phyloP scores from a whole-genome alignment of 805 yeast genomes.

The Candida tibetensis region DNA sequence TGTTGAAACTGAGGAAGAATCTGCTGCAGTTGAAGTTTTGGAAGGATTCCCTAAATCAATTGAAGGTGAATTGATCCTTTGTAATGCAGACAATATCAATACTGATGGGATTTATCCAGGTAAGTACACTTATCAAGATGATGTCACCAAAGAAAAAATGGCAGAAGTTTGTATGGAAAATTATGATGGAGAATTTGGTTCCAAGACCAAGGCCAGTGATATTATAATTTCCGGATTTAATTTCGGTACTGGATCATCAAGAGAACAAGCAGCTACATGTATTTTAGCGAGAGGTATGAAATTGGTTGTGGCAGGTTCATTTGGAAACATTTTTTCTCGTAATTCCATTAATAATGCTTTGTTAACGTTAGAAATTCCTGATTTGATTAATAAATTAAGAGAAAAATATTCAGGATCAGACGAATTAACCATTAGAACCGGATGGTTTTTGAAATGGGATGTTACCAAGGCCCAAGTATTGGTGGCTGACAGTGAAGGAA shows the following conservation, averaged over 20 bases:
- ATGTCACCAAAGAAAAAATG: slow-evolving; percentile 91
- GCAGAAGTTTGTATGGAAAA: slow-evolving; percentile 99
- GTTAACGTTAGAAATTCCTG: slow-evolving; percentile 90
- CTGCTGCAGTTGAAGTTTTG: slow-evolving; percentile 61
- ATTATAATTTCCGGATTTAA: slow-evolving; percentile 90
- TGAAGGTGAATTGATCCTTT: slow-evolving; percentile 86
- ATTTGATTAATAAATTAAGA: slow-evolving; percentile 73
- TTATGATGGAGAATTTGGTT: slow-evolving; percentile 85
- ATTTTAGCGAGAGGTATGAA: slow-evolving; percentile 90
- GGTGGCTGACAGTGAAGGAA: slow-evolving; percentile 64
- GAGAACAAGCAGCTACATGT: slow-evolving; percentile 99
- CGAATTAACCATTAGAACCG: slow-evolving; percentile 91
- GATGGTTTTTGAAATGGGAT: slow-evolving; percentile 91
- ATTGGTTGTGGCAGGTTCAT: slow-evolving; percentile 93
- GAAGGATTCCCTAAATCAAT: slow-evolving; percentile 90
- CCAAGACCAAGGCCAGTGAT: slow-evolving; percentile 81
- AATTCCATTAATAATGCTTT: slow-evolving; percentile 96
- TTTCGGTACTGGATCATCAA: slow-evolving; percentile 97
- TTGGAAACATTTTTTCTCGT: slow-evolving; percentile 94
- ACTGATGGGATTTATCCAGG: slow-evolving; percentile 99
- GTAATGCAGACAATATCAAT: slow-evolving; percentile 96
- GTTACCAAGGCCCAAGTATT: slow-evolving; percentile 79
- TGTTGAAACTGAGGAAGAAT: slow-evolving; percentile 28
- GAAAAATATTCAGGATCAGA: slow-evolving; percentile 54
- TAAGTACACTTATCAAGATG: slow-evolving; percentile 97